A percentile compares a stretch with the other conserved stretches of the same genome.
Conservation (phyloP, 116 monocot species). For the Cymodocea nodosa region DNA sequence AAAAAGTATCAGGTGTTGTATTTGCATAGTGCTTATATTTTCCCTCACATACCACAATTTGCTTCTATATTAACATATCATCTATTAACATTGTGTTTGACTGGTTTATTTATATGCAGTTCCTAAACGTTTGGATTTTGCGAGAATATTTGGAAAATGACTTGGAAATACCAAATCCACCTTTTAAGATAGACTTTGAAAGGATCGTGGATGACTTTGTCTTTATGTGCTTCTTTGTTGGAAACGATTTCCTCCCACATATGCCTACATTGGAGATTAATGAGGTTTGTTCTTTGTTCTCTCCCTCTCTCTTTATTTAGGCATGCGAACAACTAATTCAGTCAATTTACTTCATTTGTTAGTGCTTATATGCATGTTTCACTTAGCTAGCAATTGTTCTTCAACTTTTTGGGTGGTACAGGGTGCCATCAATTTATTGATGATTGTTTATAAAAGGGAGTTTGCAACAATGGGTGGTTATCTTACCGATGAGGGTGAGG, state of each 20-base stretch:
- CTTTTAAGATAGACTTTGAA: constrained; percentile 69
- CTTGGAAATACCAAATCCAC: constrained; percentile 53
- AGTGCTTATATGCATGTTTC: no score
- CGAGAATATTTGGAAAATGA: constrained; percentile 91
- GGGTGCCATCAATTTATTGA: constrained; percentile 93
- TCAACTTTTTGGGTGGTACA: constrained; percentile 17
- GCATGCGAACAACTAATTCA: background rate
- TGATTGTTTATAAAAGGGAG: constrained; percentile 79
- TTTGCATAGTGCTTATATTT: constrained; percentile 1
- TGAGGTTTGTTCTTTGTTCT: constrained; percentile 46
- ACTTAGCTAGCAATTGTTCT: no score
- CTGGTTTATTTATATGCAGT: constrained; percentile 25
- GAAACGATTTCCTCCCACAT: constrained; percentile 98
- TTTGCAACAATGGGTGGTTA: constrained; percentile 90
- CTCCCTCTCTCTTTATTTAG: background rate
- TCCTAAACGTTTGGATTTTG: constrained; percentile 85
- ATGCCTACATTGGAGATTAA: constrained; percentile 97
- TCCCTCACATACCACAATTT: background rate
- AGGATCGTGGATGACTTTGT: constrained; percentile 93
- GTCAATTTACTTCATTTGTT: no score
- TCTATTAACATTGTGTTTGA: background rate
- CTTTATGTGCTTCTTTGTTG: constrained; percentile 95
- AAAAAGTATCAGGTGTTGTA: constrained; percentile 82
- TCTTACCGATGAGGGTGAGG: constrained; percentile 91
- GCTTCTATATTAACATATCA: background rate